These are phyloP conservation scores for Claviceps sorghi DNA, from an alignment of 2,329 filamentous ascomycete species.

Conservation along the genomic window DNA sequence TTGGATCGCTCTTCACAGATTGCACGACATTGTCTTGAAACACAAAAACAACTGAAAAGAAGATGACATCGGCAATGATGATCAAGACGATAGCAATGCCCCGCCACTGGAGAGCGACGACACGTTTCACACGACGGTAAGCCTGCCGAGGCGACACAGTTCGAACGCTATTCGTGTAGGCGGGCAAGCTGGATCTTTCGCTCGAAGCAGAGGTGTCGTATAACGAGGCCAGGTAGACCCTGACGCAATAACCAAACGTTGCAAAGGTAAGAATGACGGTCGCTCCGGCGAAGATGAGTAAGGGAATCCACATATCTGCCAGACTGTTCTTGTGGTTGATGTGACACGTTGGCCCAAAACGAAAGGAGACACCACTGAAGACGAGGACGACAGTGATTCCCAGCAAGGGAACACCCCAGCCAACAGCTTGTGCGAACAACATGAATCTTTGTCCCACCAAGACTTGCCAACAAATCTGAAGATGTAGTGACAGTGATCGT, in stretches of 20 bases:
- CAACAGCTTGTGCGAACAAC: slow-evolving; percentile 63
- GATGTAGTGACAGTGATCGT: slow-evolving; percentile 76
- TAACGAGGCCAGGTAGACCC: slow-evolving; percentile 79
- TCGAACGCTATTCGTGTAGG: slow-evolving; percentile 57
- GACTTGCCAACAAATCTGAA: slow-evolving; percentile 96
- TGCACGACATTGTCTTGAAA: slow-evolving; percentile 64
- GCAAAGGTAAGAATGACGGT: slow-evolving; percentile 69
- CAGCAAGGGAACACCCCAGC: slow-evolving; percentile 70
- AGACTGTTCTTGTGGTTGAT: slow-evolving; percentile 82
- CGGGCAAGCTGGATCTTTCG: slow-evolving; percentile 54
- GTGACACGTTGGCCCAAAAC: slow-evolving; percentile 83
- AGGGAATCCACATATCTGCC: slow-evolving; percentile 77
- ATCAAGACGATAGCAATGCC: slow-evolving; percentile 81
- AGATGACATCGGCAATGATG: slow-evolving; percentile 81
- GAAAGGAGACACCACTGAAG: slow-evolving; percentile 83
- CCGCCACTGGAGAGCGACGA: slow-evolving; percentile 86
- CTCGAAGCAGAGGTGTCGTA: slow-evolving; percentile 58
- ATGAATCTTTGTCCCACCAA: slow-evolving; percentile 82
- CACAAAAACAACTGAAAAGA: slow-evolving; percentile 85
- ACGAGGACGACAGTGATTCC: slow-evolving; percentile 64
- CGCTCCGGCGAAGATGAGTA: slow-evolving; percentile 62
- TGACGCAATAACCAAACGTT: slow-evolving; percentile 85
- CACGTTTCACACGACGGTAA: slow-evolving; percentile 71
- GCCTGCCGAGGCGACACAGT: slow-evolving; percentile 74
- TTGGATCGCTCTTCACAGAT: slow-evolving; percentile 37